Conservation (phyloP, 1,284 basidiomycete genomes). For the Taiwanofungus camphoratus region DNA sequence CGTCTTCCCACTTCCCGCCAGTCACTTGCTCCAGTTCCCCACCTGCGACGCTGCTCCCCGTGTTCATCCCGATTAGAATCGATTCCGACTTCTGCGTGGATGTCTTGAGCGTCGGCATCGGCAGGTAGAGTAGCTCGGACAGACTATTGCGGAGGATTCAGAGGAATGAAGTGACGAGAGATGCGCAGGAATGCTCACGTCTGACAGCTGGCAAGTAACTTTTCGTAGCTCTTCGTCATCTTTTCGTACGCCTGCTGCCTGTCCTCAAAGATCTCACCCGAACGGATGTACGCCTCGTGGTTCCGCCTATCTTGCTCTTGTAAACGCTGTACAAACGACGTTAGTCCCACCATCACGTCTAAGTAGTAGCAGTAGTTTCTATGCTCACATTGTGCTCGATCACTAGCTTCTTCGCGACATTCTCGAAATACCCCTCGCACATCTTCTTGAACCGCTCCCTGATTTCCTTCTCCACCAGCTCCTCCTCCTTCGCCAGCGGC, state of each 20-base stretch:
- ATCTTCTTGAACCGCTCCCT: constrained; percentile 88
- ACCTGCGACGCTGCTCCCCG: constrained; percentile 30
- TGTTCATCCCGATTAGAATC: constrained; percentile 65
- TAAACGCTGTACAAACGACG: constrained; percentile 55
- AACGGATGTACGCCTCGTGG: constrained; percentile 38
- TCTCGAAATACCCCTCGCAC: constrained; percentile 92
- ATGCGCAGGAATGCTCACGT: constrained; percentile 48
- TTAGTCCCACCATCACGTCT: background rate
- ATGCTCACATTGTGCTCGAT: constrained; percentile 83
- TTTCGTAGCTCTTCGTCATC: constrained; percentile 94
- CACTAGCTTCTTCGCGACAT: constrained; percentile 84
- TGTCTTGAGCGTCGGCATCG: constrained; percentile 79
- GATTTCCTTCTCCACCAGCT: constrained; percentile 78
- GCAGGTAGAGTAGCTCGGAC: constrained; percentile 81
- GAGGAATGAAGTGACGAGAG: background rate
- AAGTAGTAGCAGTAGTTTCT: constrained; percentile 3
- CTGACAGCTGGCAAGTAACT: constrained; percentile 81
- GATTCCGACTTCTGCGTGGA: constrained; percentile 74
- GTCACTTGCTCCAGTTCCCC: constrained; percentile 54
- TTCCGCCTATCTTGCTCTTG: constrained; percentile 81
- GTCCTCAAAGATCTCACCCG: constrained; percentile 96
- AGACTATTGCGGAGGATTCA: constrained; percentile 43
- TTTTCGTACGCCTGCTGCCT: constrained; percentile 98
- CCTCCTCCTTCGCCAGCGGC: constrained; percentile 44
- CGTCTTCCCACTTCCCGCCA: constrained; percentile 96